Conservation (phyloP, 2,329 filamentous ascomycete genomes). For the Tothia fuscella region DNA sequence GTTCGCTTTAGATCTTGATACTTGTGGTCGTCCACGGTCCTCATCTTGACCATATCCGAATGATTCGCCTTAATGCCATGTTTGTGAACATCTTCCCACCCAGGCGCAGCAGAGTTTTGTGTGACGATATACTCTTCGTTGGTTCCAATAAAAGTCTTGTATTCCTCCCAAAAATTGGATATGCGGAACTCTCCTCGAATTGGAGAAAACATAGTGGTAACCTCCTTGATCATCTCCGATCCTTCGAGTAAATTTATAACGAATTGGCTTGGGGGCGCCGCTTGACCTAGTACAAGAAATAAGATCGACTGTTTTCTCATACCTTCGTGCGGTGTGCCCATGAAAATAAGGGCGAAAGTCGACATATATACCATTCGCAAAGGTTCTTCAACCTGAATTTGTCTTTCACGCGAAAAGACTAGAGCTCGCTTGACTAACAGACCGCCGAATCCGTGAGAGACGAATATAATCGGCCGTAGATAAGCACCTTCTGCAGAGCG, state of each 20-base stretch:
- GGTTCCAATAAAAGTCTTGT: slow-evolving; percentile 14
- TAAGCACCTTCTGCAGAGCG: slow-evolving; percentile 38
- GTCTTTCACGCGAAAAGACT: slow-evolving; percentile 52
- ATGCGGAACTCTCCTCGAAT: slow-evolving; percentile 15
- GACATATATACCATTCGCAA: slow-evolving; percentile 59
- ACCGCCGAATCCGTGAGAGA: slow-evolving; percentile 63
- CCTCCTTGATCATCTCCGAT: slow-evolving; percentile 16
- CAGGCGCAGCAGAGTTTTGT: slow-evolving; percentile 17
- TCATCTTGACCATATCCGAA: slow-evolving; percentile 15
- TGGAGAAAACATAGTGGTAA: slow-evolving; percentile 15
- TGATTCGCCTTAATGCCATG: slow-evolving; percentile 18
- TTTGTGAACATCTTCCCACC: slow-evolving; percentile 17
- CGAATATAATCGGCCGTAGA: slow-evolving; percentile 60
- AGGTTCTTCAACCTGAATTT: slow-evolving; percentile 47
- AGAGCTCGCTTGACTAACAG: slow-evolving; percentile 60
- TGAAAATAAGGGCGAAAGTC: slow-evolving; percentile 44
- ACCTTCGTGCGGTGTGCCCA: slow-evolving; percentile 16
- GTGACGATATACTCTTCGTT: slow-evolving; percentile 16
- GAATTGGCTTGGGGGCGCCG: slow-evolving; percentile 14
- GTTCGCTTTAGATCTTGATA: background rate
- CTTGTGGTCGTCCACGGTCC: background rate
- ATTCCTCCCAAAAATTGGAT: slow-evolving; percentile 18
- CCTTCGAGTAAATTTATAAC: slow-evolving; percentile 14
- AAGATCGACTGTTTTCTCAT: slow-evolving; percentile 13
- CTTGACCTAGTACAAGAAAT: slow-evolving; percentile 6